Percentiles rank a stretch among this genome's conserved stretches.
These are phyloP conservation scores for Uromyces viciae-fabae DNA, from an alignment of 1,284 basidiomycete genomes.

Conservation along the genomic window DNA sequence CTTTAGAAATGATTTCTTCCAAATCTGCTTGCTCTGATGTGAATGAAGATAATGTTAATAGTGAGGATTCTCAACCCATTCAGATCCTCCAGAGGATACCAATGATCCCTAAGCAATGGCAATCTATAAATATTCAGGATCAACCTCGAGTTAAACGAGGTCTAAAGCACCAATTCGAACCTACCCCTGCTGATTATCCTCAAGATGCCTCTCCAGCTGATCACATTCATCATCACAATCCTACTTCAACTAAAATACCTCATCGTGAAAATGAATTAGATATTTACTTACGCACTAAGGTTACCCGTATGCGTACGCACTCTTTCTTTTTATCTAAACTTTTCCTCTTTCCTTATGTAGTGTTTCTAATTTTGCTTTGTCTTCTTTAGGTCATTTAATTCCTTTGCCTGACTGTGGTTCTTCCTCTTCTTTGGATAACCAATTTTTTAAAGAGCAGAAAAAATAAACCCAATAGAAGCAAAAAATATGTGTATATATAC, in stretches of 20 bases:
- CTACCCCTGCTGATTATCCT: background rate
- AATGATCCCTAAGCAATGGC: constrained; percentile 50
- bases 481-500: too few species aligned
- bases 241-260: background rate
- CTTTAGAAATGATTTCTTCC: constrained; percentile 47
- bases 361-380: background rate
- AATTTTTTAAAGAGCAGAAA: too few species aligned
- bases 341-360: background rate
- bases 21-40: background rate
- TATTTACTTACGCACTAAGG: constrained; percentile 91
- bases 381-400: constrained; percentile 28
- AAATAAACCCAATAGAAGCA: too few species aligned
- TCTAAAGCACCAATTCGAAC: constrained; percentile 4
- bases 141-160: background rate
- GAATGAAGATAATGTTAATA: too few species aligned
- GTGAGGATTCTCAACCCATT: background rate
- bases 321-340: background rate
- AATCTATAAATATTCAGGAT: background rate
- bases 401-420: background rate
- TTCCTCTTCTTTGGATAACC: too few species aligned
- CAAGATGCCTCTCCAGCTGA: background rate
- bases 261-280: constrained; percentile 76
- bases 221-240: background rate
- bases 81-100: constrained; percentile 52
- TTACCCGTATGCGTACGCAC: constrained; percentile 76